Percentiles rank a stretch among this genome's conserved stretches.
phyloP scores from a whole-genome alignment of 2,329 filamentous ascomycete species.

The Penicillium sp. region DNA sequence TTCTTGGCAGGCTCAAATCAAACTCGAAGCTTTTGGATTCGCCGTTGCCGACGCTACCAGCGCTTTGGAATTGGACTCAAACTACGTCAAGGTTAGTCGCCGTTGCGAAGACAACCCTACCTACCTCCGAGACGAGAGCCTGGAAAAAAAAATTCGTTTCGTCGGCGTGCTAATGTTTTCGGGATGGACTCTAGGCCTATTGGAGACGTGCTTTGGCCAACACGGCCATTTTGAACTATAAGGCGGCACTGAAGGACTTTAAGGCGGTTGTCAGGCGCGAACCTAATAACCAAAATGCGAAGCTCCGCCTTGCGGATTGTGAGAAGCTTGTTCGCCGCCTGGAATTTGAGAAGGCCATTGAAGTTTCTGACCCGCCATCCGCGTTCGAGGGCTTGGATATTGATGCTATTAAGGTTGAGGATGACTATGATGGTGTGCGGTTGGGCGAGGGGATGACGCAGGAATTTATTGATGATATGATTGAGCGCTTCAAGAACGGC shows the following conservation, averaged over 20 bases:
- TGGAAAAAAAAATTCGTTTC: neutral
- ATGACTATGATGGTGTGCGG: constrained; percentile 80
- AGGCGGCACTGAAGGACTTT: constrained; percentile 89
- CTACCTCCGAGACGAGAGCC: neutral
- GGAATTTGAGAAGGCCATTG: constrained; percentile 93
- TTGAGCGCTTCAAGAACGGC: constrained; percentile 89
- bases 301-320: constrained; percentile 87
- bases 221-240: constrained; percentile 85
- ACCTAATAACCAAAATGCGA: constrained; percentile 86
- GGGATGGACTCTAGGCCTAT: constrained; percentile 70
- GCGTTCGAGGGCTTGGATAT: constrained; percentile 89
- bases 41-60: constrained; percentile 88
- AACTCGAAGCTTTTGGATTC: constrained; percentile 92
- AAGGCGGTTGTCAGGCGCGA: constrained; percentile 86
- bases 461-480: constrained; percentile 98
- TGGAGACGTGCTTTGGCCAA: constrained; percentile 92
- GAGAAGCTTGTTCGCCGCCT: constrained; percentile 91
- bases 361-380: constrained; percentile 88
- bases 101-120: constrained; percentile 1
- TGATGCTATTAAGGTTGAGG: constrained; percentile 80
- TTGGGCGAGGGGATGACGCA: constrained; percentile 85
- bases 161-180: neutral
- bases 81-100: constrained; percentile 77
- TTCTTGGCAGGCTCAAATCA: constrained; percentile 77
- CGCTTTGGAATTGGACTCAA: constrained; percentile 85